Evolutionary conservation across 139 green algal species (phyloP).

Genomic region (Haematococcus lacustris): DNA sequence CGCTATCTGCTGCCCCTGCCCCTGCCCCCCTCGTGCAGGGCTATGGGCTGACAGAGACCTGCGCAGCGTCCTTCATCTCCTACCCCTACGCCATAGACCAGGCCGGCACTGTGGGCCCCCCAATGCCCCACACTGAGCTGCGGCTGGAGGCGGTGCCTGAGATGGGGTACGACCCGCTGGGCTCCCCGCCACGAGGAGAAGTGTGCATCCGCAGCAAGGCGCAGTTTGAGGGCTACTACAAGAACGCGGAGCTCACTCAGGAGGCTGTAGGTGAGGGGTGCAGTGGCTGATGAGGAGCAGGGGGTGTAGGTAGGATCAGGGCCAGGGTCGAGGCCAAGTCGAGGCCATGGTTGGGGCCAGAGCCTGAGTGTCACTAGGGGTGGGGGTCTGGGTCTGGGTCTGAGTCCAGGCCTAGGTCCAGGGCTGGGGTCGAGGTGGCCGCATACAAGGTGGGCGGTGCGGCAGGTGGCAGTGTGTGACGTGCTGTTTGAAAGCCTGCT

Average conservation of each 20-base stretch:
- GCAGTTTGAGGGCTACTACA: conserved; percentile 80
- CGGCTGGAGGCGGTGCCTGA: conserved; percentile 68
- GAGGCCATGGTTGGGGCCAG: too few species aligned
- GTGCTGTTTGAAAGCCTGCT: too few species aligned
- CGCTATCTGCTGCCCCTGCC: too few species aligned
- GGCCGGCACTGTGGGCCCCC: conserved; percentile 55
- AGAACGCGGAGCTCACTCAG: conserved; percentile 60
- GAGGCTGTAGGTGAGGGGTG: conserved; percentile 59
- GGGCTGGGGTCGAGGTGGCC: too few species aligned
- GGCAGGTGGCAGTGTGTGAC: too few species aligned
- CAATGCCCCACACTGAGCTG: conserved; percentile 38
- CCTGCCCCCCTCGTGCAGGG: conserved; percentile 65
- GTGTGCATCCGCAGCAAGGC: conserved; percentile 68
- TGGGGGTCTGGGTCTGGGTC: too few species aligned
- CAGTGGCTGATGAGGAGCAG: too few species aligned
- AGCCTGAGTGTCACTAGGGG: too few species aligned
- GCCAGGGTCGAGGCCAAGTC: too few species aligned
- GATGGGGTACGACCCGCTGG: conserved; percentile 1
- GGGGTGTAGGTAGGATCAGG: too few species aligned
- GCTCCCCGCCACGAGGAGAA: conserved; percentile 56
- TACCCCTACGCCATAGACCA: conserved; percentile 30
- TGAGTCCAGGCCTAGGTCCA: too few species aligned
- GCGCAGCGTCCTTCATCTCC: conserved; percentile 74
- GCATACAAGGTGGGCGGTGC: too few species aligned
- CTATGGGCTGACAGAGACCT: conserved; percentile 89